Evolutionary conservation across 495 filamentous ascomycete species (phyloP), one percentile per base, ranked within the genome.

Genomic region (Oidiodendron maius): DNA sequence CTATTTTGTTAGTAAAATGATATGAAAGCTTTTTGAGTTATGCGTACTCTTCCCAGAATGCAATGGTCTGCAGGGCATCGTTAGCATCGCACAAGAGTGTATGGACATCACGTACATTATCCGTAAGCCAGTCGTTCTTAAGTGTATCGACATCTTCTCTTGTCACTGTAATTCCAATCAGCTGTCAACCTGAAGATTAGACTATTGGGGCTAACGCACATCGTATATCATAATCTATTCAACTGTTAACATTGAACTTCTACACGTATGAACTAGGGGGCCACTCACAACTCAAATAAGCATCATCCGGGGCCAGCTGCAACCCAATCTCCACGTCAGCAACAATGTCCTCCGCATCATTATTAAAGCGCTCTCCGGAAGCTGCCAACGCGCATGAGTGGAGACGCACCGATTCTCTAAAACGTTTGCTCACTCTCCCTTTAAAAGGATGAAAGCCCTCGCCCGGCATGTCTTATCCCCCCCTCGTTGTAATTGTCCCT

Each of bases 121-220:
- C 93, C n/a, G 91, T 97, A 40, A 98, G 72, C 93, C 93, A 98
- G 71, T 96, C 94, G 62, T 86, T 72, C 69, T 87, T 91, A 39
- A 98, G 75, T 23, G 82, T 82, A 63, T 86, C 83, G 52, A 96
- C 77, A 65, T 98, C 93, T 60, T 91, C 88, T 61, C 78, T 74
- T 44, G 83, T 90, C 58, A 91, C 85, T 88, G 44, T 41, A 15
- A 16, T 30, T 30, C 17, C 12, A 4, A 20, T 40, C 17, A 40
- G 38, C 11, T 12, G n/a, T 20, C 20, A 20, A 5, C 38, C 6
- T 12, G 38, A 5, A 20, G 10, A 20, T 22, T 10, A 12, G 6
- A 20, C 22, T 40, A 12, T 40, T 12, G 38, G n/a, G n/a, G n/a
- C n/a, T 20, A 40, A 58, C 59, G 43, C 50, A 62, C 59, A 46